Base-by-base conservation (phyloP, 768 basidiomycete genomes). In the Suillus subluteus region DNA sequence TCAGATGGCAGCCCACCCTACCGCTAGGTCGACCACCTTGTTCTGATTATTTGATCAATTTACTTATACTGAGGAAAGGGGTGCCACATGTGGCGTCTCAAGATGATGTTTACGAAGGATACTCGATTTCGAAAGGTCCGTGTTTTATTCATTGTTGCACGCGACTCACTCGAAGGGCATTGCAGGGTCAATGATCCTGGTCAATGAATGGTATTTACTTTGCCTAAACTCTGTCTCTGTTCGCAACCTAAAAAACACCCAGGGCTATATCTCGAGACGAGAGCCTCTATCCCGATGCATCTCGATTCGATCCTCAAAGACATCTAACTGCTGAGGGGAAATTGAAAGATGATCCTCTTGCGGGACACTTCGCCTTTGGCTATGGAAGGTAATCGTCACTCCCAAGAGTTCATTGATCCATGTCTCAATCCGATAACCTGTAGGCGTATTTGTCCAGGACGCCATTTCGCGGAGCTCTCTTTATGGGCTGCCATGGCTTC, bases 101-200 rank as follows among this genome's bases (percentile, higher is more conserved):
- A 37, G 58, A 65, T 43, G 73, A 74, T 37, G 58, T 72, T 9
- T 73, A 74, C 46, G 52, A 63, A 5, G 69, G 71, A 40, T 70
- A 71, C 44, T 66, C 62, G 21, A 73, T 74, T 48, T 71, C 72
- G 6, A 70, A 72, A 62, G 71, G 69, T 72, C 18, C 23, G 64
- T 6, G 7, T 23, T 32, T 21, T 16, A 59, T 56, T 37, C 35
- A n/a, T 35, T 23, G 46, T 4, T 63, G 37, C 12, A 58, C 7
- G 16, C 37, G 15, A 23, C 37, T 23, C 16, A 38, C n/a, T 23
- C 23, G 13, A 40, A 58, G 23, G 15, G 15, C 37, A 58, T 26
- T 15, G 7, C 23, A 58, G 58, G 58, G 15, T 40, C 58, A 23
- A 15, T 38, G 7, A 8, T 58, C 37, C 8, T 58, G n/a, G 58